Conservation (phyloP, 2,329 filamentous ascomycete genomes). For the Phialophora chinensis region DNA sequence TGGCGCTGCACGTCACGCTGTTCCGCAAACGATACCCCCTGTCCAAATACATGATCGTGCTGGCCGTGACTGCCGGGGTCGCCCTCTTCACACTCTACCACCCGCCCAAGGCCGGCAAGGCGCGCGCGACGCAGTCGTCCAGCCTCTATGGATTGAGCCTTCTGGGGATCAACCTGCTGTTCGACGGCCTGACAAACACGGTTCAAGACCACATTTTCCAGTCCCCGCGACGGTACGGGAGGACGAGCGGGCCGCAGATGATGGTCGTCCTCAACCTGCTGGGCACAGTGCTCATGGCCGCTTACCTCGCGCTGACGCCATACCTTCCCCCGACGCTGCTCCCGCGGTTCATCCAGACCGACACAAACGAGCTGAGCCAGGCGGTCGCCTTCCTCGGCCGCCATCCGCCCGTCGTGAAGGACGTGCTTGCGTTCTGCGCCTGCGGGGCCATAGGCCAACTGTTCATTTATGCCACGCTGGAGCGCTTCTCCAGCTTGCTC, state of each 20-base stretch:
- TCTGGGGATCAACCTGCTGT: conserved; percentile 85
- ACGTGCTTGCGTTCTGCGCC: conserved; percentile 86
- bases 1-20: conserved; percentile 92
- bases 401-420: conserved; percentile 81
- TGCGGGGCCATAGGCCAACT: conserved; percentile 94
- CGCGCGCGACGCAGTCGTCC: conserved; percentile 53
- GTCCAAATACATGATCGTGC: conserved; percentile 95
- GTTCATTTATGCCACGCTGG: conserved; percentile 96
- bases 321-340: conserved; percentile 75
- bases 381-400: conserved; percentile 80
- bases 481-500: conserved; percentile 87
- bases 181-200: conserved; percentile 94
- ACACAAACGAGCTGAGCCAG: conserved; percentile 76
- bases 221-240: conserved; percentile 66
- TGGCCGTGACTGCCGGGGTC: conserved; percentile 87
- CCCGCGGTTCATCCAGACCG: conserved; percentile 65
- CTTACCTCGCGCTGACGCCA: conserved; percentile 79
- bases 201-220: conserved; percentile 95
- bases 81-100: conserved; percentile 92
- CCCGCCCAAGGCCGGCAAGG: conserved; percentile 63
- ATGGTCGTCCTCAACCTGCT: conserved; percentile 98
- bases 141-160: conserved; percentile 77
- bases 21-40: conserved; percentile 89
- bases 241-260: conserved; percentile 94
- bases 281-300: conserved; percentile 74